These are phyloP conservation scores for Erodium trifolium DNA, from an alignment of 441 rosid species.

Conservation along the genomic window DNA sequence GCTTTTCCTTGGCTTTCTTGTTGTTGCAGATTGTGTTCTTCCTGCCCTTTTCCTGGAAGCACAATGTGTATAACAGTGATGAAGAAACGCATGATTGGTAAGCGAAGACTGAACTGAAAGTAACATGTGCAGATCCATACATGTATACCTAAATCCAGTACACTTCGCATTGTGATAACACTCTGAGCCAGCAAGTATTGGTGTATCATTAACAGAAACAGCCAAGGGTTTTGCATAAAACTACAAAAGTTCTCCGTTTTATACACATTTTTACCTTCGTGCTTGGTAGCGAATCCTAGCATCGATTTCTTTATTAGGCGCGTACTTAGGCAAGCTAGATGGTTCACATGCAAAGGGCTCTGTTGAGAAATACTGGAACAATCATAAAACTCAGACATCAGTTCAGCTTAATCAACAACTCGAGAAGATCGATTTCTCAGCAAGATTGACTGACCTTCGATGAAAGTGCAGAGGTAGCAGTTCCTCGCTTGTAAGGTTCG, in stretches of 20 bases:
- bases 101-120: neutral
- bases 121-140: too few species aligned
- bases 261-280: too few species aligned
- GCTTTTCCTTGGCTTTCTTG: slow-evolving; percentile 39
- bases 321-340: slow-evolving; percentile 66
- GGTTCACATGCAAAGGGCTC: slow-evolving; percentile 75
- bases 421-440: slow-evolving; percentile 12
- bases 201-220: too few species aligned
- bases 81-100: neutral
- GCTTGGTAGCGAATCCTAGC: slow-evolving; percentile 9
- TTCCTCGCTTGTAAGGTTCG: slow-evolving; percentile 65
- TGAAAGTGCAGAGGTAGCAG: slow-evolving; percentile 53
- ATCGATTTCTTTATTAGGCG: slow-evolving; percentile 88
- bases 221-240: too few species aligned
- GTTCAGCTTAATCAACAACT: neutral
- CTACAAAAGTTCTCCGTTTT: too few species aligned
- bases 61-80: neutral
- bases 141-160: too few species aligned
- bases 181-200: too few species aligned
- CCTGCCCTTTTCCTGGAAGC: slow-evolving; percentile 53
- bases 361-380: slow-evolving; percentile 50
- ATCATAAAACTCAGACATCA: neutral
- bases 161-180: too few species aligned
- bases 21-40: slow-evolving; percentile 35
- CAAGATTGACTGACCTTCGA: slow-evolving; percentile 42